Percentiles rank a stretch among this genome's conserved stretches.
phyloP scores from a whole-genome alignment of 2,329 filamentous ascomycete genomes.

The Phialemonium atrogriseum region DNA sequence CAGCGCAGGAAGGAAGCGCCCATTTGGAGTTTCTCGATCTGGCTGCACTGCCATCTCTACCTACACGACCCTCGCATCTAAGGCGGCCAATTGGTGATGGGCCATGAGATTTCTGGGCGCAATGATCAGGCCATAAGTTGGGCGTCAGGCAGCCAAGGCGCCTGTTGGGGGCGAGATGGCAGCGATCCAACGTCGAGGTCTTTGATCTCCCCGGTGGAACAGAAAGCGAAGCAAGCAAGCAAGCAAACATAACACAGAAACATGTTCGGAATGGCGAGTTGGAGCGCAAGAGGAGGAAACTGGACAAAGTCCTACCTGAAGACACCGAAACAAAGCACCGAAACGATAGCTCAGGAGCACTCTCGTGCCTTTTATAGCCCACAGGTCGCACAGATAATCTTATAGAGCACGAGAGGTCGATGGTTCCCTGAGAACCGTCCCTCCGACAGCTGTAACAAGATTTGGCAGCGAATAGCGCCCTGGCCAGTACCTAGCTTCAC shows the following conservation, averaged over 20 bases:
- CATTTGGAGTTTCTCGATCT: neutral
- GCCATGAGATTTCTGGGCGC: neutral
- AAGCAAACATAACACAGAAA: constrained; percentile 1
- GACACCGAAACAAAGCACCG: constrained; percentile 15
- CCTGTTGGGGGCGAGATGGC: constrained; percentile 3
- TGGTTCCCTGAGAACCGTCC: constrained; percentile 17
- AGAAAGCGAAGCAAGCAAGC: constrained; percentile 3
- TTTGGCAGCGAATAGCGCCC: constrained; percentile 44
- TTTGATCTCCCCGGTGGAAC: constrained; percentile 2
- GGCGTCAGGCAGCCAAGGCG: constrained; percentile 3
- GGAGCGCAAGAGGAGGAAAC: constrained; percentile 3
- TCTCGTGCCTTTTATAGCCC: constrained; percentile 29
- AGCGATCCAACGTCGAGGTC: constrained; percentile 2
- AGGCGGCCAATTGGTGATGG: constrained; percentile 3
- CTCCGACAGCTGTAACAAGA: constrained; percentile 34
- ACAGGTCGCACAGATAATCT: constrained; percentile 28
- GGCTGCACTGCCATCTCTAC: no score
- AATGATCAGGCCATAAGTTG: constrained; percentile 2
- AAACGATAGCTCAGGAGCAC: constrained; percentile 18
- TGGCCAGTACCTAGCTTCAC: constrained; percentile 59
- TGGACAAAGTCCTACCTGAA: constrained; percentile 6
- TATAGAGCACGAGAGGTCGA: constrained; percentile 26
- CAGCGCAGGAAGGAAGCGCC: no score
- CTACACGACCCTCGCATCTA: no score
- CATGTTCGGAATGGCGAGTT: neutral